Conservation (phyloP, 148 eudicot genomes). For the Simmondsia chinensis region DNA sequence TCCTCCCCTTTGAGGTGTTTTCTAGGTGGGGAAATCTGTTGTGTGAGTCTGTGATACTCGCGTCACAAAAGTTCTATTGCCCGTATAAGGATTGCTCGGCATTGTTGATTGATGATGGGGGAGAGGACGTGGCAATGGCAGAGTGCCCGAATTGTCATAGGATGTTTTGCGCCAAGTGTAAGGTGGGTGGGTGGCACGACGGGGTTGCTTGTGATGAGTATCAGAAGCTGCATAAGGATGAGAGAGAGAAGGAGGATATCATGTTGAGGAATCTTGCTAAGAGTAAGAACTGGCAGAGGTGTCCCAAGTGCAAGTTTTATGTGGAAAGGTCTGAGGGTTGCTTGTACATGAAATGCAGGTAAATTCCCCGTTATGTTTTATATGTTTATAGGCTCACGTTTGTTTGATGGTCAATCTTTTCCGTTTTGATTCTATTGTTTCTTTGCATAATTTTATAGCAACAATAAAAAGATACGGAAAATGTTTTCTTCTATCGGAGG, state of each 20-base stretch:
- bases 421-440: background rate
- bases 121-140: constrained; percentile 19
- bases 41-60: constrained; percentile 40
- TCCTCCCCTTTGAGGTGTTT: constrained; percentile 37
- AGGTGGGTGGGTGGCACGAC: constrained; percentile 55
- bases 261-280: constrained; percentile 49
- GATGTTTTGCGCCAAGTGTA: constrained; percentile 54
- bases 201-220: constrained; percentile 41
- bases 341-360: constrained; percentile 58
- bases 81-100: constrained; percentile 48
- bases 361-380: background rate
- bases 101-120: constrained; percentile 28
- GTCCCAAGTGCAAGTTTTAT: constrained; percentile 49
- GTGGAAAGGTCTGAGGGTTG: constrained; percentile 58
- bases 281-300: constrained; percentile 48
- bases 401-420: background rate
- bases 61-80: constrained; percentile 38
- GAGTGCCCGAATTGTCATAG: constrained; percentile 51
- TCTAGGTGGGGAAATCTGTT: constrained; percentile 38
- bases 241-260: constrained; percentile 43
- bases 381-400: background rate
- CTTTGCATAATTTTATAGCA: background rate
- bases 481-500: background rate
- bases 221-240: constrained; percentile 35
- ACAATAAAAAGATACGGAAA: background rate